Evolutionary conservation across 192 early-diverging fungal genomes (phyloP), one percentile per base, ranked within the genome.

Genomic region (Podila minutissima): DNA sequence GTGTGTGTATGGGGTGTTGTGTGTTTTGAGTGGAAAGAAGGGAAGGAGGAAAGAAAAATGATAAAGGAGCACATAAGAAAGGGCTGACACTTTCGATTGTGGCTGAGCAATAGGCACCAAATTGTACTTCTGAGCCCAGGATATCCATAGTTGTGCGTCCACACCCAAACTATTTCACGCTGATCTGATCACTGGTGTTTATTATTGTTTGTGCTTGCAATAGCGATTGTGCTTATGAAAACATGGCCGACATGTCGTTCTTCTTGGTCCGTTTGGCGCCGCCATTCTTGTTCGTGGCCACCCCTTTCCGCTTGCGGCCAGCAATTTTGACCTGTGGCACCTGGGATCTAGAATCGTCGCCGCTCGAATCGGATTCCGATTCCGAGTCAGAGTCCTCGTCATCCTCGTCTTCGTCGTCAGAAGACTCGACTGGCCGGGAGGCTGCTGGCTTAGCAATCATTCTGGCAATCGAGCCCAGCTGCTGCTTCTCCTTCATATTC

Each of bases 281-380:
- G 1, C 41, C 41, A 17, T 1, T 4, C 15, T 46, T 46, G 15
- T 4, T 46, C 41, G 41, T 46, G 41, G 15, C 15, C 41, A 46
- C 53, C 22, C 24, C 17, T 24, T 55, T n/a, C 53, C 53, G 20
- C 53, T 55, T 55, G 8, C 53, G 20, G n/a, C 53, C 53, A 10
- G 53, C 53, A 55, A 55, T 55, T n/a, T 55, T 55, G 13, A 55
- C 53, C 22, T 55, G 53, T 11, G 53, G 53, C 53, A 55, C 53
- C n/a, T 55, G 53, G 53, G 53, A 55, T 4, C 17, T 55, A 0
- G 53, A 55, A 24, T 55, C 53, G 24, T 55, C 53, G 8, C 24
- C 53, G n/a, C 53, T 55, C 53, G 53, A 55, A 22, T 55, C 53
- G 1, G 53, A 55, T 2, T 55, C 53, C 4, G 53, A 55, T 12